These are phyloP conservation scores for Rhododendron williamsianum DNA, from an alignment of 148 eudicot species.

Conservation along the genomic window DNA sequence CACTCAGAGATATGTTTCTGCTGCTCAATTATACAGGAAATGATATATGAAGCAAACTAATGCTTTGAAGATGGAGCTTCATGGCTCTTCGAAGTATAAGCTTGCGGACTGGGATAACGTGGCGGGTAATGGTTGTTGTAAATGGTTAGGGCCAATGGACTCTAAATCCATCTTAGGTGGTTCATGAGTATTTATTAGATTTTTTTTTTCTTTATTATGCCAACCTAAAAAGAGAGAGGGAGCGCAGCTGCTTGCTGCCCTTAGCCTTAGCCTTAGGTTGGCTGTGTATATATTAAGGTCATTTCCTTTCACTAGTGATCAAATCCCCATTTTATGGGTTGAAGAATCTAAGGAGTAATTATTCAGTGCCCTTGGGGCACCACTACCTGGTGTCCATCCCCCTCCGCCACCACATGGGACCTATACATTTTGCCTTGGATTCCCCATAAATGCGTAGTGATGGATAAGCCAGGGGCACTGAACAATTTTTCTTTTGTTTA, in stretches of 20 bases:
- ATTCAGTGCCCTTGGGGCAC: background rate
- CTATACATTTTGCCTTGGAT: background rate
- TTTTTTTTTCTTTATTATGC: background rate
- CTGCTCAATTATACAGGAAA: slow-evolving; percentile 50
- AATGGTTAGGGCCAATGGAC: slow-evolving; percentile 7
- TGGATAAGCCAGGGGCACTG: background rate
- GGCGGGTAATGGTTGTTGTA: background rate
- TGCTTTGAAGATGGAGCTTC: background rate
- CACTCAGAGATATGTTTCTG: background rate
- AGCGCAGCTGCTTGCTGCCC: too few relatives aligned
- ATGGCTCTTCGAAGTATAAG: slow-evolving; percentile 7
- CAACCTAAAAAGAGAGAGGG: too few relatives aligned
- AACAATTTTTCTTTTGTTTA: background rate
- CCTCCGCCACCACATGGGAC: background rate
- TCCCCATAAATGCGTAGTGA: background rate
- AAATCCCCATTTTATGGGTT: background rate
- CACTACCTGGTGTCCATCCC: background rate
- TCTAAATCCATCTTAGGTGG: background rate
- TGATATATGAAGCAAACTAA: slow-evolving; percentile 51
- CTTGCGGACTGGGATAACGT: background rate
- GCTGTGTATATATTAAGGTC: slow-evolving; percentile 1
- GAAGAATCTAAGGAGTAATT: background rate
- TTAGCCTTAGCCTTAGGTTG: background rate
- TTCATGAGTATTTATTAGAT: background rate
- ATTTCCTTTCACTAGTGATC: background rate